phyloP scores from a whole-genome alignment of 495 filamentous ascomycete species.

The Hyaloscypha finlandica region DNA sequence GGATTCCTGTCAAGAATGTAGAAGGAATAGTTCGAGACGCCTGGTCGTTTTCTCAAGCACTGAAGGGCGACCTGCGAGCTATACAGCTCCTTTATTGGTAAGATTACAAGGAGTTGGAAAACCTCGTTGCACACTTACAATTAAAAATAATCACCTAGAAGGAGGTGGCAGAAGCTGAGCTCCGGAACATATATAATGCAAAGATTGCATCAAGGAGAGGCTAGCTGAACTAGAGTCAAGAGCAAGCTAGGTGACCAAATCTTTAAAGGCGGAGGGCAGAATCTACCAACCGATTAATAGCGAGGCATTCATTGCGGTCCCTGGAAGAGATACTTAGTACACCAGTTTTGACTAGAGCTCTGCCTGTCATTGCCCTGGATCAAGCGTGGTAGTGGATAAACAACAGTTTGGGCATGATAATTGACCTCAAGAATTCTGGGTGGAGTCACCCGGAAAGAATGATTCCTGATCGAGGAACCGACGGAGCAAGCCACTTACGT shows the following conservation, averaged over 20 bases:
- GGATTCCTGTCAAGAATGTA: constrained; percentile 21
- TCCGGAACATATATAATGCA: constrained; percentile 16
- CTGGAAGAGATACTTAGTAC: constrained; percentile 14
- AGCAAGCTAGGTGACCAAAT: constrained; percentile 18
- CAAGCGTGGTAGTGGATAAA: background rate
- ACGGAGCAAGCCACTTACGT: too few species aligned
- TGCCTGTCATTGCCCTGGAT: background rate
- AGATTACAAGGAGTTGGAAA: constrained; percentile 24
- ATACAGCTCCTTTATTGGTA: constrained; percentile 14
- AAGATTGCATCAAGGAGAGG: constrained; percentile 19
- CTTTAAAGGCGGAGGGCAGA: constrained; percentile 23
- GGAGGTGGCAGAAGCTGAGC: constrained; percentile 17
- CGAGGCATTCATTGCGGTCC: constrained; percentile 18
- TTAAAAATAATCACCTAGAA: constrained; percentile 15
- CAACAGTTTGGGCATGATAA: background rate
- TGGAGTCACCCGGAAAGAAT: too few species aligned
- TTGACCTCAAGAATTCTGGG: too few species aligned
- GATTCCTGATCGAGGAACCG: too few species aligned
- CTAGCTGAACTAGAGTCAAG: constrained; percentile 19
- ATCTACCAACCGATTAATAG: constrained; percentile 22
- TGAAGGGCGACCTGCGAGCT: constrained; percentile 16
- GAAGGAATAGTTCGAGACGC: constrained; percentile 21
- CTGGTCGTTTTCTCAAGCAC: constrained; percentile 21
- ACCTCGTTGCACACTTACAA: constrained; percentile 16
- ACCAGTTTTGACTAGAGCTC: background rate